Evolutionary conservation across 164 flowering plant species (phyloP).

Genomic region (Stephania cephalantha): DNA sequence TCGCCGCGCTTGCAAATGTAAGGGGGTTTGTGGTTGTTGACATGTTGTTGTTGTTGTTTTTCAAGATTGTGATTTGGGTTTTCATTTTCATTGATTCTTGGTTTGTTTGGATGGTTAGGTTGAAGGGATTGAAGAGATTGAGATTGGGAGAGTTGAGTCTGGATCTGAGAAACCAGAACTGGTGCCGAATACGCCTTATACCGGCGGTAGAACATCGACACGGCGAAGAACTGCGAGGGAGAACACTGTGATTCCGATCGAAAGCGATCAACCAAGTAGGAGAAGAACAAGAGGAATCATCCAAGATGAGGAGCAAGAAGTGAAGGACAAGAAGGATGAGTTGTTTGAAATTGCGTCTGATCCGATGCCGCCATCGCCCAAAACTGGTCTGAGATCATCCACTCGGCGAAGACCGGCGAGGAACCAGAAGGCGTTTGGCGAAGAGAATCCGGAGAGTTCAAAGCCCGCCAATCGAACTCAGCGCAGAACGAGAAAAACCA

Average conservation of each 20-base stretch:
- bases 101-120: constrained; percentile 14
- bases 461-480: constrained; percentile 12
- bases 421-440: background rate
- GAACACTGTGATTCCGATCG: background rate
- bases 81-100: background rate
- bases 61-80: background rate
- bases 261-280: constrained; percentile 12
- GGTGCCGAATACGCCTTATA: constrained; percentile 7
- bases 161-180: background rate
- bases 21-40: background rate
- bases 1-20: constrained; percentile 51
- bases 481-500: constrained; percentile 8
- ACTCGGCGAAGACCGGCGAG: constrained; percentile 3
- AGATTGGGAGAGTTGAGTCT: constrained; percentile 1
- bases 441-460: constrained; percentile 13
- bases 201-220: constrained; percentile 13
- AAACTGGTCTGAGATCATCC: background rate
- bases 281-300: constrained; percentile 10
- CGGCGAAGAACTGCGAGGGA: constrained; percentile 6
- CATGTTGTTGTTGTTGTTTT: background rate
- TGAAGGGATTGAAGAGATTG: constrained; percentile 24
- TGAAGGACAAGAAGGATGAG: constrained; percentile 3
- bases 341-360: background rate
- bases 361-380: background rate
- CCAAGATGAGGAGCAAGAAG: constrained; percentile 12